Percentiles rank a stretch among this genome's conserved stretches.
These are phyloP conservation scores for Pisolithus thermaeus DNA, from an alignment of 1,284 basidiomycete genomes.

Conservation along the genomic window DNA sequence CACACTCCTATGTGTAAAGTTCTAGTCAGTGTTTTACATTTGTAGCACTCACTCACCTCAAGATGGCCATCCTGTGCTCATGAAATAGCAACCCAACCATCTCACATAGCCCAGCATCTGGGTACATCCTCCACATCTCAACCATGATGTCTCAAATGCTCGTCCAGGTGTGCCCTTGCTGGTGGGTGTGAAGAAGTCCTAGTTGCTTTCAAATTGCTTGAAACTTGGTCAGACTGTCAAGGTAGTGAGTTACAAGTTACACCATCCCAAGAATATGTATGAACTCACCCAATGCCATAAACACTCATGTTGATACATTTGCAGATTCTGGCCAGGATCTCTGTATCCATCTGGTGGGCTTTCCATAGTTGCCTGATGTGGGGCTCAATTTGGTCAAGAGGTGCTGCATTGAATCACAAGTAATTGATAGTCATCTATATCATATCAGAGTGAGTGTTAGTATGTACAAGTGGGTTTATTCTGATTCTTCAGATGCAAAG, in stretches of 20 bases:
- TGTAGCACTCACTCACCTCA: background rate
- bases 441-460: background rate
- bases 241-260: too few species aligned
- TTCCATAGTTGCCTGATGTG: constrained; percentile 2
- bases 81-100: constrained; percentile 2
- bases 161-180: constrained; percentile 9
- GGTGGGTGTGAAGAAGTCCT: constrained; percentile 4
- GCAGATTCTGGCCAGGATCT: constrained; percentile 8
- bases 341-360: constrained; percentile 4
- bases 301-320: constrained; percentile 8
- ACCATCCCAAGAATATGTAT: background rate
- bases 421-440: background rate
- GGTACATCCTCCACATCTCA: constrained; percentile 1
- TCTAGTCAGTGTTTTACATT: background rate
- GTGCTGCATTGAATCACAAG: background rate
- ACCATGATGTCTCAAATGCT: background rate
- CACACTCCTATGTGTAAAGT: background rate
- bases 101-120: background rate
- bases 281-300: constrained; percentile 10
- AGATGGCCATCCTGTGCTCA: background rate
- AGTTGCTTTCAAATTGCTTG: background rate
- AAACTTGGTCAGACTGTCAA: background rate
- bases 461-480: constrained; percentile 3
- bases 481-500: background rate
- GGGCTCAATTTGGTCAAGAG: background rate